Base-by-base conservation (phyloP, 768 basidiomycete species). In the Mrakia blollopis region DNA sequence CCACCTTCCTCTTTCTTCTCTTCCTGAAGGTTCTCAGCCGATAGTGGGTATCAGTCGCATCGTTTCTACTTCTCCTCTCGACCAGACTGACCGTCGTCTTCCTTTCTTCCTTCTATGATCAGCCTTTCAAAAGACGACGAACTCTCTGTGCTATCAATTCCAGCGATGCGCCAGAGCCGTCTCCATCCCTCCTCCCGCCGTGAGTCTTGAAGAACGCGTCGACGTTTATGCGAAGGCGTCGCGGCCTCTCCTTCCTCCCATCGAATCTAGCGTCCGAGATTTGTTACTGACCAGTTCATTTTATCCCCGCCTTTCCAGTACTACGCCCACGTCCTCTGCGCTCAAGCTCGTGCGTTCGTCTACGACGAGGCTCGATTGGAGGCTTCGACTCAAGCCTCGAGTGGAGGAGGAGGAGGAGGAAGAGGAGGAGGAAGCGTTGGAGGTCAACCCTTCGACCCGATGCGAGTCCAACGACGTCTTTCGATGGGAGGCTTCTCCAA, bases 141-240 rank as follows among this genome's bases (percentile, higher is more conserved):
- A 79, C 78, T 77, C 76, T 16, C 78, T 81, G 28, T 81, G 74
- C 62, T 80, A 79, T 79, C 44, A 65, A 61, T 80, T 78, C 65
- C 79, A 76, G 6, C 74, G 81, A 14, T 79, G 80, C 4, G 80
- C 81, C 8, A 76, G 80, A 54, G 73, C 80, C n/a, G 79, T 80
- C 57, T 77, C 63, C 78, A 75, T 73, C 32, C 69, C 69, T 47
- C 47, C 47, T 30, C 47, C 65, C 6, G 65, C 65, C 23, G 65
- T 41, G 37, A 47, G 69, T 35, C 23, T 39, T 14, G 10, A 44
- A 9, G 44, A 21, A 68, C 6, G 44, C 44, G 44, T 44, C 44
- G 11, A 41, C 39, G 44, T 44, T 13, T 13, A 44, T 11, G 14
- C 44, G 39, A 11, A 41, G 5, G 39, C 6, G 5, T 41, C 39